phyloP scores from a whole-genome alignment of 2,329 filamentous ascomycete species.

The Penicillium sp. region DNA sequence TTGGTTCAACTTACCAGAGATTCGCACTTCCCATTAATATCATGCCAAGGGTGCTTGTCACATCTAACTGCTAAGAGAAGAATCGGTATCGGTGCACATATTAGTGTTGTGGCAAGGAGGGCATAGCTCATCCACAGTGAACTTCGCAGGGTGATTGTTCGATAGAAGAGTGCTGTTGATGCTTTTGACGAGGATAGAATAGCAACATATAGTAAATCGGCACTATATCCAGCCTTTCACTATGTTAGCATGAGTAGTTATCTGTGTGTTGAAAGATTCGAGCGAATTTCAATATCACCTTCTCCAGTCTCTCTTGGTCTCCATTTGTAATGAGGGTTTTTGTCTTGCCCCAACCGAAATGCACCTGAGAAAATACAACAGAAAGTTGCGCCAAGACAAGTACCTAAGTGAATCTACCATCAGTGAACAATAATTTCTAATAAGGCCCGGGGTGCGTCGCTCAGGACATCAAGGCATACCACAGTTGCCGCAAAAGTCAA shows the following conservation, averaged over 20 bases:
- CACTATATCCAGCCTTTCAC: constrained; percentile 38
- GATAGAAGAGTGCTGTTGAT: constrained; percentile 40
- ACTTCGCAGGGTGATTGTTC: constrained; percentile 18
- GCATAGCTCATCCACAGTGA: constrained; percentile 13
- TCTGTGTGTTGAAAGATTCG: not conserved
- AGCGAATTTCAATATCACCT: constrained; percentile 28
- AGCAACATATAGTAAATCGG: constrained; percentile 46
- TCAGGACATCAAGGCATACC: constrained; percentile 19
- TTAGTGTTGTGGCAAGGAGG: constrained; percentile 31
- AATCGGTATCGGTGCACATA: constrained; percentile 39
- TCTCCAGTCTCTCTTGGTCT: constrained; percentile 31
- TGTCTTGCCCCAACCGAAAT: constrained; percentile 44
- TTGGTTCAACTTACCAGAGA: constrained; percentile 31
- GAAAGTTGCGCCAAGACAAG: constrained; percentile 41
- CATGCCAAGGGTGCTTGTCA: constrained; percentile 35
- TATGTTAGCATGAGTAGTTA: not conserved
- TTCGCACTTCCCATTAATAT: constrained; percentile 31
- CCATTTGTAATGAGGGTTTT: constrained; percentile 21
- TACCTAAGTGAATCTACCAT: constrained; percentile 21
- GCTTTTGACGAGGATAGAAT: constrained; percentile 47
- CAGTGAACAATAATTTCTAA: not conserved
- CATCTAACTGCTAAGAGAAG: constrained; percentile 44
- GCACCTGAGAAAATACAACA: constrained; percentile 40
- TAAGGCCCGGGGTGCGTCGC: not conserved
- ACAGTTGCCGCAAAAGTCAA: constrained; percentile 35